Evolutionary conservation across 768 basidiomycete species (phyloP).

Genomic region (Tulasnella sp.): DNA sequence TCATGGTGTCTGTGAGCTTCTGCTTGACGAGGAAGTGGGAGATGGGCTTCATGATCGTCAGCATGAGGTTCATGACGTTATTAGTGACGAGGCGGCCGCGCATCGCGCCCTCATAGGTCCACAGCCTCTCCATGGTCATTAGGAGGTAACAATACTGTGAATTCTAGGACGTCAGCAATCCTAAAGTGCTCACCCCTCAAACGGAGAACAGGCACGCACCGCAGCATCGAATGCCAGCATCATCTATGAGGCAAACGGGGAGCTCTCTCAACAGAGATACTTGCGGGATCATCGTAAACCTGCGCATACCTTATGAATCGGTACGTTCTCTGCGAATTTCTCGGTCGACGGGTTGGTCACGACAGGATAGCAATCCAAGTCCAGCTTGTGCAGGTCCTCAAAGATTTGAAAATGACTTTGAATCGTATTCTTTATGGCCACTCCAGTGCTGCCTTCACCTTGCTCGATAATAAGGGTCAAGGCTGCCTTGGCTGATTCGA

Average conservation of each 20-base stretch:
- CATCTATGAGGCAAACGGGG: not conserved
- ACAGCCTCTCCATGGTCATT: not conserved
- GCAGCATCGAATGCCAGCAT: not conserved
- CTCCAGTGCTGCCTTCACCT: conserved; percentile 2
- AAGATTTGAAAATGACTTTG: not conserved
- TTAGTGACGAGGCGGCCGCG: conserved; percentile 2
- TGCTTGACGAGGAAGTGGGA: not conserved
- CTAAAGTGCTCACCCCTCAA: not conserved
- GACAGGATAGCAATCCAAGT: not conserved
- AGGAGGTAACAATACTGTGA: not conserved
- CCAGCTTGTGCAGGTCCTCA: not conserved
- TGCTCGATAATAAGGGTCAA: conserved; percentile 5
- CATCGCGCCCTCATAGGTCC: not conserved
- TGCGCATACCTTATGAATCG: not conserved
- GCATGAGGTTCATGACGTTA: conserved; percentile 6
- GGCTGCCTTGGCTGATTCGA: not conserved
- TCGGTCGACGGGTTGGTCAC: not conserved
- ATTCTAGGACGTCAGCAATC: not conserved
- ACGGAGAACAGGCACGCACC: not conserved
- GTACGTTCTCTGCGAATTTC: not conserved
- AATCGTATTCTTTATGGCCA: not conserved
- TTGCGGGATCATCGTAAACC: too few relatives aligned
- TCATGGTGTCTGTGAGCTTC: not conserved
- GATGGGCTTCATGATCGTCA: not conserved
- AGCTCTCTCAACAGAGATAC: too few relatives aligned